A percentile compares a stretch with the other conserved stretches of the same genome.
Evolutionary conservation across 208 protist genomes (phyloP).

Genomic region (Wallacemonas sp.): DNA sequence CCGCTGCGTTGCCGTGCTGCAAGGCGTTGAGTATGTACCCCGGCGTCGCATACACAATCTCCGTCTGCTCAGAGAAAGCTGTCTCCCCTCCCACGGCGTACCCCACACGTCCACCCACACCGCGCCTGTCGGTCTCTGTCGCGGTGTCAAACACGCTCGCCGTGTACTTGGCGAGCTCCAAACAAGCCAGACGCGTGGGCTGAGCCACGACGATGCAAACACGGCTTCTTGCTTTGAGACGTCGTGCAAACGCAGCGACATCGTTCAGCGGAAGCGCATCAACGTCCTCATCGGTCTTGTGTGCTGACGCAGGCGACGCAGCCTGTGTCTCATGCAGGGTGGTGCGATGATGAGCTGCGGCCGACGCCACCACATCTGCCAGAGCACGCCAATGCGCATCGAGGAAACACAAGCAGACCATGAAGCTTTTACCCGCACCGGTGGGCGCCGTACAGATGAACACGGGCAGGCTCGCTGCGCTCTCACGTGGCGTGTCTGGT

Average conservation of each 20-base stretch:
- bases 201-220: too few species aligned
- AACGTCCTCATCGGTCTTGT: background rate
- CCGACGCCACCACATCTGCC: slow-evolving; percentile 20
- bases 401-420: slow-evolving; percentile 67
- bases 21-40: slow-evolving; percentile 66
- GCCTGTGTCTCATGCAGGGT: too few species aligned
- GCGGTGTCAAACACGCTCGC: too few species aligned
- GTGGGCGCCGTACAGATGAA: slow-evolving; percentile 66
- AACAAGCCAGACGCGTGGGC: too few species aligned
- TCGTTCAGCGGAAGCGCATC: background rate
- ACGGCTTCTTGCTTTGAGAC: too few species aligned
- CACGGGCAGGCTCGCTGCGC: slow-evolving; percentile 1
- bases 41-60: slow-evolving; percentile 79
- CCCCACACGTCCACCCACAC: slow-evolving; percentile 63
- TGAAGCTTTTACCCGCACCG: slow-evolving; percentile 70
- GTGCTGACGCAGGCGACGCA: slow-evolving; percentile 19
- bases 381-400: slow-evolving; percentile 68
- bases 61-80: slow-evolving; percentile 44
- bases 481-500: too few species aligned
- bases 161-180: too few species aligned
- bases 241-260: too few species aligned
- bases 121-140: too few species aligned
- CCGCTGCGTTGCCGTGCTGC: slow-evolving; percentile 8
- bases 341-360: too few species aligned
- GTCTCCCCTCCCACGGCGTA: slow-evolving; percentile 69